Conservation (phyloP, 768 basidiomycete genomes). For the Lactarius vividus region DNA sequence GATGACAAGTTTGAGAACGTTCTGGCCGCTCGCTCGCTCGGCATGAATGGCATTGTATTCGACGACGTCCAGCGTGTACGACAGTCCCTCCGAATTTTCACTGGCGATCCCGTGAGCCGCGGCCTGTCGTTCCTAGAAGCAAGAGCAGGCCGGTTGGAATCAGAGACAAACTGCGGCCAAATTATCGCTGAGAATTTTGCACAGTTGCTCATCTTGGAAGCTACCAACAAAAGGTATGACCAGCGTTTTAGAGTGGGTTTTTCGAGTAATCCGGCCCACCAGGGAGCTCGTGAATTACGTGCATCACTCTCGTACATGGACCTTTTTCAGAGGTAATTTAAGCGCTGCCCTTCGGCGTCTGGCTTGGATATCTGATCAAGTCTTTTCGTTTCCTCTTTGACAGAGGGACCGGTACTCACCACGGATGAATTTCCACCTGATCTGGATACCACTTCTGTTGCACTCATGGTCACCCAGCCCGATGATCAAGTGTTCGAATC, state of each 20-base stretch:
- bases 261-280: not conserved
- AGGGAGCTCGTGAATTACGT: conserved; percentile 44
- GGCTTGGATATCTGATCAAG: not conserved
- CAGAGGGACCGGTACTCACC: conserved; percentile 37
- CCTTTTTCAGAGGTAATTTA: conserved; percentile 49
- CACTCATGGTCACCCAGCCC: conserved; percentile 41
- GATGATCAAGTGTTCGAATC: conserved; percentile 37
- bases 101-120: conserved; percentile 46
- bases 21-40: conserved; percentile 53
- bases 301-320: conserved; percentile 46
- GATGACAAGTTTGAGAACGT: conserved; percentile 63
- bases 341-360: conserved; percentile 39
- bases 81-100: conserved; percentile 46
- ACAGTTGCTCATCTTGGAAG: conserved; percentile 56
- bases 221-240: conserved; percentile 44
- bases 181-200: conserved; percentile 53
- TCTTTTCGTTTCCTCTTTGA: conserved; percentile 32
- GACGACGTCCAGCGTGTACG: conserved; percentile 42
- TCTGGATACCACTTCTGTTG: conserved; percentile 58
- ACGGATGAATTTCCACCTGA: conserved; percentile 53
- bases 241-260: not conserved
- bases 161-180: conserved; percentile 44
- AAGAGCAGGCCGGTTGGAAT: conserved; percentile 43
- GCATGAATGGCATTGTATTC: conserved; percentile 54
- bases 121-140: conserved; percentile 41